A percentile compares a stretch with the other conserved stretches of the same genome.
phyloP scores from a whole-genome alignment of 768 basidiomycete species.

The Lyophyllum atratum region DNA sequence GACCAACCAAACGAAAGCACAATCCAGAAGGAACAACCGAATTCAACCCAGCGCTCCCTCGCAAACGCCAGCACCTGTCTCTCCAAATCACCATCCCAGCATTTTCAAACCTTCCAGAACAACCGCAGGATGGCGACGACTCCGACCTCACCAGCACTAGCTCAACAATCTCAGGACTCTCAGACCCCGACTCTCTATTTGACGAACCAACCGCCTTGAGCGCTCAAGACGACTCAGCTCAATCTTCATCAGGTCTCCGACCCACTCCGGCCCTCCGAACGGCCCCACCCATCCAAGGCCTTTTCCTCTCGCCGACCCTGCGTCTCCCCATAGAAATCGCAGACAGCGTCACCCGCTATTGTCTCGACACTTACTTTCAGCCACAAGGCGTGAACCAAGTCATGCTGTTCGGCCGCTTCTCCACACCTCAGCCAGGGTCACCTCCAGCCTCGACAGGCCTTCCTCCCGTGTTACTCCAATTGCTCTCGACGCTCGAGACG shows the following conservation, averaged over 20 bases:
- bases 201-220: conserved; percentile 31
- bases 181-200: conserved; percentile 48
- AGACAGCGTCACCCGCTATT: conserved; percentile 47
- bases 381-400: conserved; percentile 65
- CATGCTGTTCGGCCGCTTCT: conserved; percentile 77
- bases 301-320: conserved; percentile 59
- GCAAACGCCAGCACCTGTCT: conserved; percentile 17
- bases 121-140: conserved; percentile 1
- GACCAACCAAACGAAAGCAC: conserved; percentile 11
- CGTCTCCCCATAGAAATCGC: conserved; percentile 54
- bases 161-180: conserved; percentile 18
- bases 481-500: conserved; percentile 52
- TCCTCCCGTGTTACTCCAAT: conserved; percentile 53
- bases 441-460: conserved; percentile 39
- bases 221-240: background rate
- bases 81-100: conserved; percentile 19
- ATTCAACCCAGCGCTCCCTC: background rate
- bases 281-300: conserved; percentile 62
- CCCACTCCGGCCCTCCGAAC: conserved; percentile 29
- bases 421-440: conserved; percentile 9
- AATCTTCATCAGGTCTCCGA: background rate
- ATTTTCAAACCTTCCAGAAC: background rate
- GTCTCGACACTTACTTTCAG: conserved; percentile 59
- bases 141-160: background rate
- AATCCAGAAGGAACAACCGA: background rate